phyloP scores from a whole-genome alignment of 169 alveolate species.

The Cryptosporidium parvum region DNA sequence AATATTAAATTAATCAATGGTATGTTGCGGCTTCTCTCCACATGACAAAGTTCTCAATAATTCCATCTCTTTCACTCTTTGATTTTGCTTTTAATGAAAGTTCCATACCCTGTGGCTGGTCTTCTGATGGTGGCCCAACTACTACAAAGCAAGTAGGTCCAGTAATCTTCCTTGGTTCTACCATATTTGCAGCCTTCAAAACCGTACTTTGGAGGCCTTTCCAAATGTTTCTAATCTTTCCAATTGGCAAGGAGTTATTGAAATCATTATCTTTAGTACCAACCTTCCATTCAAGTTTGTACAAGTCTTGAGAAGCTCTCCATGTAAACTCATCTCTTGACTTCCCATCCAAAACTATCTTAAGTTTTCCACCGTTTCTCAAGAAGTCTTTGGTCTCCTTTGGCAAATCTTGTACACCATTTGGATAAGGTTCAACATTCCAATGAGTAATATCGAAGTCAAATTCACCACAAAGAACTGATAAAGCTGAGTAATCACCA shows the following conservation, averaged over 20 bases:
- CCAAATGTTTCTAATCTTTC: constrained; percentile 89
- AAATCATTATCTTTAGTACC: constrained; percentile 85
- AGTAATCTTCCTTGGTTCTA: constrained; percentile 89
- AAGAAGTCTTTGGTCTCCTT: constrained; percentile 86
- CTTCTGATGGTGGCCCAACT: constrained; percentile 91
- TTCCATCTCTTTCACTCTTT: constrained; percentile 89
- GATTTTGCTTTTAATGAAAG: constrained; percentile 88
- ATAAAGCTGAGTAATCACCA: constrained; percentile 31
- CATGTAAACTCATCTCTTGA: constrained; percentile 81
- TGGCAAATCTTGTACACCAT: constrained; percentile 92
- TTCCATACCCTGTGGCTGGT: constrained; percentile 90
- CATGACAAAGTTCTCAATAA: constrained; percentile 88
- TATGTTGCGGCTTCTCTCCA: constrained; percentile 94
- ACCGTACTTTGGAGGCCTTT: constrained; percentile 89
- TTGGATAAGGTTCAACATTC: constrained; percentile 92
- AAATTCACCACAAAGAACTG: constrained; percentile 72
- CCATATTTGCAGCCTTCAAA: constrained; percentile 86
- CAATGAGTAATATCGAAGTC: constrained; percentile 88
- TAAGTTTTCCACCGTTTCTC: constrained; percentile 87
- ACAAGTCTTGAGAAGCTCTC: constrained; percentile 88
- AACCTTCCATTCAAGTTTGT: constrained; percentile 89
- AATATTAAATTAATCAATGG: constrained; percentile 78
- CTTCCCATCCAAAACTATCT: constrained; percentile 81
- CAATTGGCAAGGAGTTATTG: constrained; percentile 86
- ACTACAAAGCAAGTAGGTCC: constrained; percentile 85